phyloP scores from a whole-genome alignment of 108 stramenopile species.

The Discostella stelligeroides region DNA sequence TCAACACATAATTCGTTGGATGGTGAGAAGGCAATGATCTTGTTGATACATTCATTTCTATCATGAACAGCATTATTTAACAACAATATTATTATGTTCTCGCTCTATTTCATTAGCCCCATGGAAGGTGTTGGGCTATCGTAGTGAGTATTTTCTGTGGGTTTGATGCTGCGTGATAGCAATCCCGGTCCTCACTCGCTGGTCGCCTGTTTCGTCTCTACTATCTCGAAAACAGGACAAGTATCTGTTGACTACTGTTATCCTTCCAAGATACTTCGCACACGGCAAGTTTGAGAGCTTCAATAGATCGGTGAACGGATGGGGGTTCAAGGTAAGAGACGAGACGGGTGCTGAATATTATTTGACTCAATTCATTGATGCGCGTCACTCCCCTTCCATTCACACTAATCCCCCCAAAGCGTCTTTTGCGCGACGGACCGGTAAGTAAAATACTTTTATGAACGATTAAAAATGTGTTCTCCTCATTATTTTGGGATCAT shows the following conservation, averaged over 20 bases:
- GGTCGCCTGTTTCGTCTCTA: background rate
- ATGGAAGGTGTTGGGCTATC: conserved; percentile 33
- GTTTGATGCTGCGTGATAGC: too few species aligned
- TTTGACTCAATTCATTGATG: background rate
- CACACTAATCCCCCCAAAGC: conserved; percentile 5
- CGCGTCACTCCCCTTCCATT: too few species aligned
- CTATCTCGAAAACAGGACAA: conserved; percentile 24
- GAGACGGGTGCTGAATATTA: too few species aligned
- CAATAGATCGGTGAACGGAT: conserved; percentile 39
- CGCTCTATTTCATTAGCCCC: background rate
- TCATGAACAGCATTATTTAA: background rate
- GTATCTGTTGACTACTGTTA: conserved; percentile 22
- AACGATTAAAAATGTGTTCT: background rate
- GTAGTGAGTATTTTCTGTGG: conserved; percentile 14
- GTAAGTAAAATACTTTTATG: background rate
- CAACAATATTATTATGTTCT: background rate
- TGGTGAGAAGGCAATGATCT: conserved; percentile 10
- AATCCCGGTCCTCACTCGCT: too few species aligned
- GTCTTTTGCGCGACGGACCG: conserved; percentile 13
- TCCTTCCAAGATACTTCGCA: conserved; percentile 20
- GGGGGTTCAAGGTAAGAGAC: conserved; percentile 42
- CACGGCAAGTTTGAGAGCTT: conserved; percentile 31
- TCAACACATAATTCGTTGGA: conserved; percentile 60
- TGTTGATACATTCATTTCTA: background rate
- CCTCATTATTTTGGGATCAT: background rate